Evolutionary conservation across 768 basidiomycete genomes (phyloP).

Genomic region (Goffeauzyma gilvescens): DNA sequence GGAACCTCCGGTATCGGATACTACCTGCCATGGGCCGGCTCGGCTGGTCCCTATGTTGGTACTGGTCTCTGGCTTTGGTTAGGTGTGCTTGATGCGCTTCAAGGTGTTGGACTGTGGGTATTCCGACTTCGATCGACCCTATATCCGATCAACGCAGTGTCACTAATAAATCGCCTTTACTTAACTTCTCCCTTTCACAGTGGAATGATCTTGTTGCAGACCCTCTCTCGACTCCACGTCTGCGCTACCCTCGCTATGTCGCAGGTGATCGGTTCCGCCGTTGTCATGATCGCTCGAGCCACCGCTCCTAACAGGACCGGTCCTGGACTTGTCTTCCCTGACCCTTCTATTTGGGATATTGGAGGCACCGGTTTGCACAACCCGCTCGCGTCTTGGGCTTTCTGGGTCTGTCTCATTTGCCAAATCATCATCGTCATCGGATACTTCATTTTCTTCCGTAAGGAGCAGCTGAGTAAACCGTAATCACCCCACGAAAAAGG

Average conservation of each 20-base stretch:
- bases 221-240: slow-evolving; percentile 78
- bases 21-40: slow-evolving; percentile 84
- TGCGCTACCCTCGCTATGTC: slow-evolving; percentile 81
- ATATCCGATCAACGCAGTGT: background rate
- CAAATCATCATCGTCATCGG: slow-evolving; percentile 61
- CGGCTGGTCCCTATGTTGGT: slow-evolving; percentile 68
- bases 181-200: background rate
- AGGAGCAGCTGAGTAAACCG: slow-evolving; percentile 50
- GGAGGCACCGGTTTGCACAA: slow-evolving; percentile 31
- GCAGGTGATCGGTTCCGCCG: slow-evolving; percentile 70
- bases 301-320: slow-evolving; percentile 76
- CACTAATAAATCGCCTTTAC: background rate
- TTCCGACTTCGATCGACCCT: background rate
- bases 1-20: slow-evolving; percentile 81
- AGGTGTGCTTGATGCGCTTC: slow-evolving; percentile 79
- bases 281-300: slow-evolving; percentile 81
- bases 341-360: slow-evolving; percentile 80
- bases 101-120: slow-evolving; percentile 85
- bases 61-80: slow-evolving; percentile 86
- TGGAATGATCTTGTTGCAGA: slow-evolving; percentile 35
- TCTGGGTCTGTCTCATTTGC: slow-evolving; percentile 56
- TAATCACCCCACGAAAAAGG: background rate
- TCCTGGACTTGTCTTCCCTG: slow-evolving; percentile 76
- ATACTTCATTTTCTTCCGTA: slow-evolving; percentile 94
- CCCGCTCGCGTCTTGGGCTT: slow-evolving; percentile 37